Percentiles rank a stretch among this genome's conserved stretches.
These are phyloP conservation scores for Achlya hypogyna DNA, from an alignment of 352 stramenopile species.

Conservation along the genomic window DNA sequence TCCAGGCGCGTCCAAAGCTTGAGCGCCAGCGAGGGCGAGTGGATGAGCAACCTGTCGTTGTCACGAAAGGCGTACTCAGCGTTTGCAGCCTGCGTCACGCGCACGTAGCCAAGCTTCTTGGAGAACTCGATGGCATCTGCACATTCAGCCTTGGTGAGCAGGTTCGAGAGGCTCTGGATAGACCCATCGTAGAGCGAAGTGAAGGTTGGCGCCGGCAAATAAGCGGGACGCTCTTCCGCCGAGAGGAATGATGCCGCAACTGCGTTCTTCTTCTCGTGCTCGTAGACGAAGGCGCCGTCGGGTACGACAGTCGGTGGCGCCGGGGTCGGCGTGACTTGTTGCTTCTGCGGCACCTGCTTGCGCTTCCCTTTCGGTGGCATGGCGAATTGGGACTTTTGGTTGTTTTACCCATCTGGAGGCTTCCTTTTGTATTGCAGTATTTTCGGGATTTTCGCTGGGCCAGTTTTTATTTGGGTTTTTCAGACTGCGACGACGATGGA, in stretches of 20 bases:
- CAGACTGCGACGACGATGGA: neutral
- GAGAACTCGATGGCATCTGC: conserved; percentile 49
- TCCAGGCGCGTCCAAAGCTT: conserved; percentile 56
- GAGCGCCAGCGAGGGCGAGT: conserved; percentile 49
- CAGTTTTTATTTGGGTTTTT: neutral
- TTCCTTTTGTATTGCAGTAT: neutral
- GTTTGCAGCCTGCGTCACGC: conserved; percentile 59
- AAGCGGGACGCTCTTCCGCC: neutral
- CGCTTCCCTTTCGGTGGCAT: conserved; percentile 1
- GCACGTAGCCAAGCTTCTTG: conserved; percentile 42
- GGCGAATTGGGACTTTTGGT: neutral
- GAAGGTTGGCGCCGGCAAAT: neutral
- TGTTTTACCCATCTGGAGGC: too few relatives aligned
- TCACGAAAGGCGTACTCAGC: conserved; percentile 61
- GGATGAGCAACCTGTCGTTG: conserved; percentile 60
- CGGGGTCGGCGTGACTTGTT: neutral
- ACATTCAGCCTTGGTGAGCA: conserved; percentile 56
- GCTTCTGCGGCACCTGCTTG: neutral
- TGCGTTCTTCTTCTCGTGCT: neutral
- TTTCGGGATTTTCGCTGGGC: too few relatives aligned
- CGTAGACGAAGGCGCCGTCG: conserved; percentile 6
- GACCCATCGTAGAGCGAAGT: conserved; percentile 39
- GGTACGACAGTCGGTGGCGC: neutral
- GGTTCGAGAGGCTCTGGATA: conserved; percentile 54
- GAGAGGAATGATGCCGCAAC: conserved; percentile 12